phyloP scores from a whole-genome alignment of 352 stramenopile genomes.

The Pythium brachiatum region DNA sequence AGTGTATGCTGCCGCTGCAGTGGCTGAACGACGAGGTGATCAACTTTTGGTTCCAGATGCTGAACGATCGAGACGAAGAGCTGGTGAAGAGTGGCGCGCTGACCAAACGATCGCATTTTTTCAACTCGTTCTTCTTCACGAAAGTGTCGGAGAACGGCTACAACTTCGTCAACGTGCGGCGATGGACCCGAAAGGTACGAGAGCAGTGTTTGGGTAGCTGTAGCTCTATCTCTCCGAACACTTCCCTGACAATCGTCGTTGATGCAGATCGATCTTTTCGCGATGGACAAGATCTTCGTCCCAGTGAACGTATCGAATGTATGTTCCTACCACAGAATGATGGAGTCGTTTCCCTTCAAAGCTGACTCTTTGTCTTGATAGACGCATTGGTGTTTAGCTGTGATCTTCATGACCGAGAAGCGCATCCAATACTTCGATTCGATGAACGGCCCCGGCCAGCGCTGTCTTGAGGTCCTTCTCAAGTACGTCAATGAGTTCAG shows the following conservation, averaged over 20 bases:
- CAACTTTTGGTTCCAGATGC: constrained; percentile 86
- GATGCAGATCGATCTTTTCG: constrained; percentile 84
- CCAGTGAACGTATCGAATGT: constrained; percentile 87
- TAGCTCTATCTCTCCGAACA: too few species aligned
- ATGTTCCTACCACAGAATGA: constrained; percentile 23
- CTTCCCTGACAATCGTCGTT: too few species aligned
- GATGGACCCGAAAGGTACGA: constrained; percentile 72
- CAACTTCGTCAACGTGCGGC: constrained; percentile 81
- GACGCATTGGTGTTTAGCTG: constrained; percentile 86
- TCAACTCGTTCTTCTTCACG: constrained; percentile 88
- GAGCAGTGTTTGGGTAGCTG: too few species aligned
- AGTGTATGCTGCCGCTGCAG: constrained; percentile 58
- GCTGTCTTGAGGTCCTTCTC: constrained; percentile 71
- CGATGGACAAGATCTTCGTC: constrained; percentile 90
- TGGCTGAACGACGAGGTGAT: constrained; percentile 87
- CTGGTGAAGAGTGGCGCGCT: constrained; percentile 50
- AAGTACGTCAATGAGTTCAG: constrained; percentile 34
- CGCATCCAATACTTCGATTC: constrained; percentile 90
- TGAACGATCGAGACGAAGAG: constrained; percentile 63
- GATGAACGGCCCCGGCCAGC: constrained; percentile 67
- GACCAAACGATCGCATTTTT: constrained; percentile 70
- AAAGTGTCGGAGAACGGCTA: constrained; percentile 81
- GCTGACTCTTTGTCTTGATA: constrained; percentile 17
- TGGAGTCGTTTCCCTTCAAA: neutral
- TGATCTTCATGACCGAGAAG: constrained; percentile 87